Base-by-base conservation (phyloP, 108 stramenopile species). In the Nannochloropsis salina region DNA sequence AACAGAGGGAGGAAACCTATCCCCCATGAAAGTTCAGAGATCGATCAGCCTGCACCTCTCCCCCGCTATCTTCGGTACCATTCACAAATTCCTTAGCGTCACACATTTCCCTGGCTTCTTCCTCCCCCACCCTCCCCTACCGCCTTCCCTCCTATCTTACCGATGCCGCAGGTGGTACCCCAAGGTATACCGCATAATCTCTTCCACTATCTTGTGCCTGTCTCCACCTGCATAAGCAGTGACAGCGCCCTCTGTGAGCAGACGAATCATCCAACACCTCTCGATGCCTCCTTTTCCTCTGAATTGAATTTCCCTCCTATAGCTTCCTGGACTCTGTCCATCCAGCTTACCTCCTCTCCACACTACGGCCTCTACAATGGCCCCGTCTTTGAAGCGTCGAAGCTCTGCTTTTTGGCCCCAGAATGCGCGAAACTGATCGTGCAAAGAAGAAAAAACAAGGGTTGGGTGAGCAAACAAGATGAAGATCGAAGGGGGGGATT, bases 301-400 rank as follows among this genome's bases (percentile, higher is more conserved):
- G 31, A 31, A 31, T 31, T 31, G 31, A 31, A 31, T 31, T n/a
- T n/a, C 61, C 0, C 61, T n/a, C 3, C 61, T 8, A 15, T n/a
- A n/a, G 20, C 61, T n/a, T 74, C 61, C 61, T 74, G 20, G 20
- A 2, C 61, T 3, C 61, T n/a, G 15, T 74, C 61, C 61, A 15
- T 51, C 61, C 31, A 31, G 31, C 61, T 74, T 74, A 74, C 61
- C 61, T 74, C 61, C 61, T n/a, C 61, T 3, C 74, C 83, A 88
- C 4, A 84, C 87, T 3, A 84, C 87, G 40, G 84, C 41, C 81
- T 88, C 87, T 8, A 84, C 47, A 43, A 88, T 84, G 44, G 84
- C 41, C 12, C 87, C 84, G 45, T 88, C 87, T 45, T 88, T 84
- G 41, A 88, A 88, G 42, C 87, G 74, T 15, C 87, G 84, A 22